Evolutionary conservation across 768 basidiomycete species (phyloP), one percentile per base, ranked within the genome.

Genomic region (Boletus barrowsii): DNA sequence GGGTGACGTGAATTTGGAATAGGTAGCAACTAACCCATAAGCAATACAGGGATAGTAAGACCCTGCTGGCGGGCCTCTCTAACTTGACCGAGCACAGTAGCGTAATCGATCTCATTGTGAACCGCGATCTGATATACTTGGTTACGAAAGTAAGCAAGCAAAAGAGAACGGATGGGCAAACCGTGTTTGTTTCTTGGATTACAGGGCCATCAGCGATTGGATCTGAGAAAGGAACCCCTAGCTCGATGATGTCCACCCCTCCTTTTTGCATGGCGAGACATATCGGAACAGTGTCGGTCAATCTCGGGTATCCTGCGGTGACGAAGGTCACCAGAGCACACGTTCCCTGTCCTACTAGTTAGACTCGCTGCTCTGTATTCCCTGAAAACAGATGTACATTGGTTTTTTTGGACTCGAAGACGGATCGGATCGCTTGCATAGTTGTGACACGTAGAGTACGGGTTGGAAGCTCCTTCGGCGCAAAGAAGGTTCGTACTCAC

Each of bases 161-260:
- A 35, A 24, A 20, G 30, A 20, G 14, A 37, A n/a, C n/a, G 15
- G 14, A 10, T 24, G 24, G 20, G 15, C 62, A n/a, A 42, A 67
- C 96, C n/a, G 88, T 90, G 70, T 98, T 98, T 13, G 90, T 81
- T 57, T 87, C 88, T 67, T 99, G 96, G 57, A 99, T 97, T 4
- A 84, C 86, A 24, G 90, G 91, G 0, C 96, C 96, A 73, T 99
- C 96, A 3, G 93, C 95, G 61, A 93, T 91, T 18, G 95, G 96
- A 74, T 98, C 96, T 50, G 91, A 95, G 52, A 68, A 68, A 20
- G 68, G 67, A 35, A 98, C 81, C 17, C 96, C 96, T 17, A 99
- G 80, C 70, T 99, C 96, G 56, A 98, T 94, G 55, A 98, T 83
- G 69, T 98, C 94, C 42, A 92, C 83, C 7, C 96, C 96, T 49